A percentile compares a stretch with the other conserved stretches of the same genome.
Evolutionary conservation across 331 rosid species (phyloP).

Genomic region (Ulmus americana): DNA sequence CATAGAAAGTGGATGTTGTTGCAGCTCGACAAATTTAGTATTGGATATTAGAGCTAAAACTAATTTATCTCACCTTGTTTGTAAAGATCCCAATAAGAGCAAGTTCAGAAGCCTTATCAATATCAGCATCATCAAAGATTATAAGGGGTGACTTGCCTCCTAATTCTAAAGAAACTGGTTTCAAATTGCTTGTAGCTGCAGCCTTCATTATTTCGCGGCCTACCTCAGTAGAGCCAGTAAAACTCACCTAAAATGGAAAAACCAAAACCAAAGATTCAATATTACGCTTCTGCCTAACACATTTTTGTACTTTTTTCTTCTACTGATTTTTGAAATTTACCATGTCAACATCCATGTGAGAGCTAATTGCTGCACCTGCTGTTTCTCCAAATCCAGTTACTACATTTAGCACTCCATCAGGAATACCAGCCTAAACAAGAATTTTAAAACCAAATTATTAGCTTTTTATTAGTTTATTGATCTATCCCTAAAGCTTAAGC

Average conservation of each 20-base stretch:
- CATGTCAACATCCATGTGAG: slow-evolving; percentile 82
- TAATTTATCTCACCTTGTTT: slow-evolving; percentile 49
- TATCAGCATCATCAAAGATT: slow-evolving; percentile 74
- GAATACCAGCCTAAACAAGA: slow-evolving; percentile 69
- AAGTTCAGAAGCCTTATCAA: slow-evolving; percentile 54
- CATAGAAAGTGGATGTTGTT: not conserved
- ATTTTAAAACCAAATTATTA: not conserved
- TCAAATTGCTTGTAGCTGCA: slow-evolving; percentile 68
- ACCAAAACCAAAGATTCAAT: not conserved
- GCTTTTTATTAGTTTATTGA: not conserved
- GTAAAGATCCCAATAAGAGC: slow-evolving; percentile 46
- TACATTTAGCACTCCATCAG: slow-evolving; percentile 84
- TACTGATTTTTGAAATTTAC: slow-evolving; percentile 23
- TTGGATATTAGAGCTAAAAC: not conserved
- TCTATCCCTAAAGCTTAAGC: too few relatives aligned
- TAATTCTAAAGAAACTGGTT: slow-evolving; percentile 66
- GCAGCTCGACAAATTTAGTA: not conserved
- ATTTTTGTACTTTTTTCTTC: too few relatives aligned
- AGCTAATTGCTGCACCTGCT: slow-evolving; percentile 70
- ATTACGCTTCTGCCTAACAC: not conserved
- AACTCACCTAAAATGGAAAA: slow-evolving; percentile 46
- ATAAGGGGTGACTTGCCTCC: slow-evolving; percentile 85
- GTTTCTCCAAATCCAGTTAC: slow-evolving; percentile 67
- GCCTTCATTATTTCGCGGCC: slow-evolving; percentile 72
- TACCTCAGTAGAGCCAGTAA: slow-evolving; percentile 77